Evolutionary conservation across 2,329 filamentous ascomycete species (phyloP), one percentile per base, ranked within the genome.

Genomic region (Berkeleyomyces basicola): DNA sequence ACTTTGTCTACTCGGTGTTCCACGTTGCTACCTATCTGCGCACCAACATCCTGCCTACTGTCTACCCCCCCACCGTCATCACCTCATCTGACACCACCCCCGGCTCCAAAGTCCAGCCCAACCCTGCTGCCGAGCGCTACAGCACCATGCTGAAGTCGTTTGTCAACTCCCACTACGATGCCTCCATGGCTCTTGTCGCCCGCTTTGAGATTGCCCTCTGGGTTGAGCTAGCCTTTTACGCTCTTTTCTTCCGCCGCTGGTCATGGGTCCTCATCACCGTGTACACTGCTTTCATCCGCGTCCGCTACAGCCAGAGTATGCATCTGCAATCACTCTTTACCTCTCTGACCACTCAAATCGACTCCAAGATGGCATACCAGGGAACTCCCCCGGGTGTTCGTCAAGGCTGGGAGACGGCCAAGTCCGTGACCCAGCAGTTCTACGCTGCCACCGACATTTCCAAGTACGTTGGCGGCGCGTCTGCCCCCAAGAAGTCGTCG

Each of bases 91-190:
- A 81, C 49, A 77, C 79, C 60, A 75, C 80, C 61, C 80, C 83
- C 64, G 75, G 79, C 16, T 78, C 75, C 66, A 78, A 80, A 65
- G 77, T 78, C 42, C 80, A 80, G 66, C 65, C 69, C 59, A 68
- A 69, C 67, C 61, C 61, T 23, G 47, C 61, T 44, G 61, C 63
- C 40, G 73, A 71, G 65, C 72, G 74, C 40, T 75, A 75, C 68
- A 81, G 79, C 73, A 83, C 84, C 51, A 75, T 90, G 63, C 96
- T 99, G 73, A 90, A 90, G 68, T 81, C 81, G 70, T 99, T 99
- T 70, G 90, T 99, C 74, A 97, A 97, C 84, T 84, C 90, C 73
- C 96, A 97, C 82, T 99, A 99, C 72, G 93, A 99, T 73, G 77
- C 83, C 66, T 95, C 90, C 74, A 99, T 99, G 93, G 88, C 87